Evolutionary conservation across 805 yeast genomes (phyloP).

Genomic region (Torulaspora indica): DNA sequence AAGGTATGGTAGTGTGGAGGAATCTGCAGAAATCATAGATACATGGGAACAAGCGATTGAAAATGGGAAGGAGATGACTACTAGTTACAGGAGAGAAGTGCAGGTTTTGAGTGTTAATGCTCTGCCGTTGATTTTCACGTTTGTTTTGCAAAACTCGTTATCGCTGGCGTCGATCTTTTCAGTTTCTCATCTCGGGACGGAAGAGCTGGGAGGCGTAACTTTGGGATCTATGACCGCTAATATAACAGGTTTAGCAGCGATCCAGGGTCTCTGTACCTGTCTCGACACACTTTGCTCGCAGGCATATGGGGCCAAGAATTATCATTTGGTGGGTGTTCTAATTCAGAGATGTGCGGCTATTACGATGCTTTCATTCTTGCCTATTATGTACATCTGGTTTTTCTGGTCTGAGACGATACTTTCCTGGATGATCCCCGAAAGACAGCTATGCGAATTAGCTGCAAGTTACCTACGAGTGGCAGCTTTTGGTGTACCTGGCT

Average conservation of each 20-base stretch:
- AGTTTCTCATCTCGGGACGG: constrained; percentile 67
- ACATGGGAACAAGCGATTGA: constrained; percentile 34
- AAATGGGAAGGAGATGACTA: constrained; percentile 27
- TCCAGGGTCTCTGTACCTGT: constrained; percentile 75
- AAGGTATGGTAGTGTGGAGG: constrained; percentile 15
- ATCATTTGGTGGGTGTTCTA: constrained; percentile 60
- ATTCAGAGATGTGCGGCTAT: constrained; percentile 63
- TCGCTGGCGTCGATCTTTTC: constrained; percentile 74
- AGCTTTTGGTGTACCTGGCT: constrained; percentile 68
- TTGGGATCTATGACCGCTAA: constrained; percentile 75
- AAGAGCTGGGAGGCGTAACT: constrained; percentile 71
- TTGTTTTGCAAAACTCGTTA: constrained; percentile 63
- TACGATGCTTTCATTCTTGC: constrained; percentile 48
- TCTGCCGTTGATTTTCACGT: constrained; percentile 61
- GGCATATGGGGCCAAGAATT: constrained; percentile 66
- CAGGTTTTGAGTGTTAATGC: constrained; percentile 44
- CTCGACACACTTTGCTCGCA: constrained; percentile 76
- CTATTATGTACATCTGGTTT: constrained; percentile 60
- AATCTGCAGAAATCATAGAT: constrained; percentile 21
- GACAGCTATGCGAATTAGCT: constrained; percentile 48
- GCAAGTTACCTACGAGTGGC: constrained; percentile 52
- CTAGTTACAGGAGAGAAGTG: constrained; percentile 42
- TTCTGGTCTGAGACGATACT: constrained; percentile 50
- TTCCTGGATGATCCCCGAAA: constrained; percentile 41
- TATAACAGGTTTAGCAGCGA: constrained; percentile 67